Evolutionary conservation across 345 rosid genomes (phyloP).

Genomic region (Firmiana major): DNA sequence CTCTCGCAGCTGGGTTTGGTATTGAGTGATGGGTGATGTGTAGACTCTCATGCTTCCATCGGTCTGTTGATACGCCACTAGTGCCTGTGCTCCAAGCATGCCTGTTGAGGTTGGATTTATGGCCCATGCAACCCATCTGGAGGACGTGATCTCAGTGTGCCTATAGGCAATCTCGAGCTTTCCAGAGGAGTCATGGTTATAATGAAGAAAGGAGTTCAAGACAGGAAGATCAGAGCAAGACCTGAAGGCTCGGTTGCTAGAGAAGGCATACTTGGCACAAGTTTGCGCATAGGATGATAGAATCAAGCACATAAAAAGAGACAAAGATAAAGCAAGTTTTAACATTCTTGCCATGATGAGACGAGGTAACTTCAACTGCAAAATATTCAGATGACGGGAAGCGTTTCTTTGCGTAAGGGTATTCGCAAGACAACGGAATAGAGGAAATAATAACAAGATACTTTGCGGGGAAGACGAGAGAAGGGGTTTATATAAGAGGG

Average conservation of each 20-base stretch:
- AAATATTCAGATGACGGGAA: background rate
- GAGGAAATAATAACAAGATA: background rate
- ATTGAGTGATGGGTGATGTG: conserved; percentile 53
- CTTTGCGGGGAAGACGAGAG: background rate
- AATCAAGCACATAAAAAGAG: conserved; percentile 19
- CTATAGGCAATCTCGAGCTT: conserved; percentile 71
- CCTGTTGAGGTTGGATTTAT: conserved; percentile 62
- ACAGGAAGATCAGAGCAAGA: conserved; percentile 78
- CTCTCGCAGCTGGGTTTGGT: conserved; percentile 43
- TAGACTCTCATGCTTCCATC: conserved; percentile 63
- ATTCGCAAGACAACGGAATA: no score
- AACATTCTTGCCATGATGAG: background rate
- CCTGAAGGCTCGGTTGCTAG: conserved; percentile 49
- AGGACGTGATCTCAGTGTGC: conserved; percentile 43
- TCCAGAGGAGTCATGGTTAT: conserved; percentile 53
- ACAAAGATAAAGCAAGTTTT: background rate
- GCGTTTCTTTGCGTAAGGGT: background rate
- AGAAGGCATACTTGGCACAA: conserved; percentile 58
- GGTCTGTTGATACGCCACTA: conserved; percentile 60
- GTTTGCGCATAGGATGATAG: conserved; percentile 43
- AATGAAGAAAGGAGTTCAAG: conserved; percentile 65
- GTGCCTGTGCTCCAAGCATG: conserved; percentile 81
- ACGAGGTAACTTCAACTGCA: background rate
- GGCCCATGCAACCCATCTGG: conserved; percentile 89
- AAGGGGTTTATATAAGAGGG: conserved; percentile 9